A percentile compares a stretch with the other conserved stretches of the same genome.
These are phyloP conservation scores for Pseudonitzschia delicatissima DNA, from an alignment of 108 stramenopile species.

Conservation along the genomic window DNA sequence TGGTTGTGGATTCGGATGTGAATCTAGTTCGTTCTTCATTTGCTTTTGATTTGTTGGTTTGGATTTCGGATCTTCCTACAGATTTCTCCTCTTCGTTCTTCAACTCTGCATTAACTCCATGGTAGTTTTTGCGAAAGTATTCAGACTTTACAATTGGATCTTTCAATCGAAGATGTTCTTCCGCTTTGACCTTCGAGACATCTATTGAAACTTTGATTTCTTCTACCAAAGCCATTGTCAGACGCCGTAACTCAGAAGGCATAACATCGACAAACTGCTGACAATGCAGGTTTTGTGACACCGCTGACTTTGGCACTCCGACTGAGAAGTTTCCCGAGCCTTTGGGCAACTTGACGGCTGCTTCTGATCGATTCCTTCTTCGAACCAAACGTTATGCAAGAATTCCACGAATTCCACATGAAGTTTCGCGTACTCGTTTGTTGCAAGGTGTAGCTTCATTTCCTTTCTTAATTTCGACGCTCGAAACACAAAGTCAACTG, in stretches of 20 bases:
- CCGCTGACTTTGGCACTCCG: not conserved
- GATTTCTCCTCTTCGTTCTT: not conserved
- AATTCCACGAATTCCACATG: constrained; percentile 20
- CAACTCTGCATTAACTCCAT: not conserved
- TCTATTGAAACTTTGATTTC: constrained; percentile 8
- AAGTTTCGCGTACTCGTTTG: constrained; percentile 25
- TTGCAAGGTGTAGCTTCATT: constrained; percentile 30
- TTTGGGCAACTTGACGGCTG: constrained; percentile 1
- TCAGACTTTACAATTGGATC: constrained; percentile 13
- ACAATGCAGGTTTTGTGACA: not conserved
- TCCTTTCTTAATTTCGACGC: constrained; percentile 29
- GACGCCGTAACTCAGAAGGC: constrained; percentile 11
- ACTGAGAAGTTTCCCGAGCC: constrained; percentile 2
- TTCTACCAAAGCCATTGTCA: constrained; percentile 8
- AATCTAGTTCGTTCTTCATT: not conserved
- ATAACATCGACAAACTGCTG: constrained; percentile 16
- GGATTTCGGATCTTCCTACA: not conserved
- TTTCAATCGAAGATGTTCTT: constrained; percentile 15
- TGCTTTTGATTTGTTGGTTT: not conserved
- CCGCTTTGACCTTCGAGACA: constrained; percentile 16
- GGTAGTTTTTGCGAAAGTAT: constrained; percentile 13
- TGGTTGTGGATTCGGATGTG: not conserved
- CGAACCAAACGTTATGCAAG: constrained; percentile 28
- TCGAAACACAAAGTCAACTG: constrained; percentile 40
- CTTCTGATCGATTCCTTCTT: constrained; percentile 2